phyloP scores from a whole-genome alignment of 2,329 filamentous ascomycete species.

The Pseudocercospora ulei region DNA sequence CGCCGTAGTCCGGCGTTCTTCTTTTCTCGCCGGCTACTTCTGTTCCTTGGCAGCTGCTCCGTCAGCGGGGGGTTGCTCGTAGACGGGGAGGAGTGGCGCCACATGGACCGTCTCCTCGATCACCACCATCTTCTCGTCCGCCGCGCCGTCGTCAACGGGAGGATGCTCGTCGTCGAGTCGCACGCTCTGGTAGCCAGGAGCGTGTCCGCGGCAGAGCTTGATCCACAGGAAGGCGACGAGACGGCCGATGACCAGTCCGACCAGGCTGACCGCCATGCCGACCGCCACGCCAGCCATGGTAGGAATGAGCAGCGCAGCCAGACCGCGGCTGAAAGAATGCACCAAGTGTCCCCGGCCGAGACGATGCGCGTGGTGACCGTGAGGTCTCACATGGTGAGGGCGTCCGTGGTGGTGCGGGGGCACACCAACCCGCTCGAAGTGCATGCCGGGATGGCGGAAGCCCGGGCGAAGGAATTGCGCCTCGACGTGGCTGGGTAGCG shows the following conservation, averaged over 20 bases:
- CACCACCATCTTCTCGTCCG: constrained; percentile 18
- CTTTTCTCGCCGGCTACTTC: constrained; percentile 12
- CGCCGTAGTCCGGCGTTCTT: too few species aligned
- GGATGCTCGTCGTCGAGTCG: constrained; percentile 18
- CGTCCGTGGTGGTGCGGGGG: constrained; percentile 18
- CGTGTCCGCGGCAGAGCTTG: constrained; percentile 44
- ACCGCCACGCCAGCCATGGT: constrained; percentile 59
- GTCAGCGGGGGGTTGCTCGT: constrained; percentile 34
- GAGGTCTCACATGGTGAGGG: constrained; percentile 26
- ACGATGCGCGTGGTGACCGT: constrained; percentile 30
- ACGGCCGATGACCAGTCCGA: constrained; percentile 58
- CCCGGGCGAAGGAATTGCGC: constrained; percentile 28
- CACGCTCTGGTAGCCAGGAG: constrained; percentile 30
- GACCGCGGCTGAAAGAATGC: constrained; percentile 44
- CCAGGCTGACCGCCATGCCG: constrained; percentile 56
- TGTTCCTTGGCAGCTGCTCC: constrained; percentile 20
- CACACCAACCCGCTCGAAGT: constrained; percentile 21
- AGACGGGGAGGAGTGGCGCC: constrained; percentile 28
- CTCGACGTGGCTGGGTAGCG: constrained; percentile 27
- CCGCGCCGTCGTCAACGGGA: constrained; percentile 11
- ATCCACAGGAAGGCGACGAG: constrained; percentile 52
- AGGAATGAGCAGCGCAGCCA: constrained; percentile 56
- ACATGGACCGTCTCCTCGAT: constrained; percentile 10
- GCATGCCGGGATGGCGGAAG: constrained; percentile 12
- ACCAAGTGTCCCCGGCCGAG: constrained; percentile 38